Conservation (phyloP, 139 green algal species). For the Microglena sp. region DNA sequence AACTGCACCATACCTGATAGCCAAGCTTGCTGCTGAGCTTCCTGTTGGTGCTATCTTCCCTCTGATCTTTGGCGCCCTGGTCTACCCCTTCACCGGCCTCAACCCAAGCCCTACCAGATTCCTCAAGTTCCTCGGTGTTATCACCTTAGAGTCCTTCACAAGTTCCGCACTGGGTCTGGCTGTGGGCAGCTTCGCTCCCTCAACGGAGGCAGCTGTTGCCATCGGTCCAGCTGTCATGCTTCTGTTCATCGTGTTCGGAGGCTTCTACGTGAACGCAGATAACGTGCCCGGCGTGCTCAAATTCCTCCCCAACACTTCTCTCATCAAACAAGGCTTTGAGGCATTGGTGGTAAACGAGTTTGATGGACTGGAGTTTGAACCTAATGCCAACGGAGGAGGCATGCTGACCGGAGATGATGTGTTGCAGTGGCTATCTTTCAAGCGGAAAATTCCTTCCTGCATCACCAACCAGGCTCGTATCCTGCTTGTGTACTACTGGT, state of each 20-base stretch:
- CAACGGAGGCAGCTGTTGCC: conserved; percentile 71
- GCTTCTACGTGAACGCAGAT: conserved; percentile 73
- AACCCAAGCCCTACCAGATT: conserved; percentile 47
- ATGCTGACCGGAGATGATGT: conserved; percentile 42
- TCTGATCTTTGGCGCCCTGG: conserved; percentile 62
- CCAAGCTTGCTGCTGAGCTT: conserved; percentile 82
- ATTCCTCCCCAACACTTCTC: conserved; percentile 62
- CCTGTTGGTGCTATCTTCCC: conserved; percentile 76
- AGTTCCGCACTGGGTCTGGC: conserved; percentile 61
- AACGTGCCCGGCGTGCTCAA: conserved; percentile 55
- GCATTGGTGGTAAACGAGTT: conserved; percentile 84
- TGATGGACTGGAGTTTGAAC: conserved; percentile 38
- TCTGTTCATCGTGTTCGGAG: conserved; percentile 90
- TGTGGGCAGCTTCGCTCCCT: conserved; percentile 66
- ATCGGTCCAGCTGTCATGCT: conserved; percentile 90
- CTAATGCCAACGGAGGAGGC: conserved; percentile 21
- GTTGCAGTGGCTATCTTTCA: conserved; percentile 57
- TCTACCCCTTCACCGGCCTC: conserved; percentile 78
- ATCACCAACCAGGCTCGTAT: conserved; percentile 36
- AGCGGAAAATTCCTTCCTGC: conserved; percentile 12
- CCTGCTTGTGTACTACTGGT: conserved; percentile 60
- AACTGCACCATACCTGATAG: conserved; percentile 40
- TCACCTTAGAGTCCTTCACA: conserved; percentile 73
- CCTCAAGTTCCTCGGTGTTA: conserved; percentile 65
- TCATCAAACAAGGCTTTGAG: conserved; percentile 77